Base-by-base conservation (phyloP, 257 asterid genomes). In the Solanum paucissectum region DNA sequence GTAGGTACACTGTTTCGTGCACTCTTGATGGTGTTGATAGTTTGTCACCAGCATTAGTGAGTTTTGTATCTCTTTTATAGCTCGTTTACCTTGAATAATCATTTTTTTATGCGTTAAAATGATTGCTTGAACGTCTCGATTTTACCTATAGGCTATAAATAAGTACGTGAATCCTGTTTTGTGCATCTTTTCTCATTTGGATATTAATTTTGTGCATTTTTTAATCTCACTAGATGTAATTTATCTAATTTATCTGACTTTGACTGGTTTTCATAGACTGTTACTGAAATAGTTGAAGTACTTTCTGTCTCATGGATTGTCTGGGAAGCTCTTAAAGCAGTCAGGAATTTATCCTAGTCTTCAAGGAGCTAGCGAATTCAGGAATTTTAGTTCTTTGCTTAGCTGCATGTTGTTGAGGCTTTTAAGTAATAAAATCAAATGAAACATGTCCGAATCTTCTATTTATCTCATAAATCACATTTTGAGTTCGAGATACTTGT, bases 21-120 rank as follows among this genome's bases (percentile, higher is more conserved):
- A 75, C 98, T 38, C 86, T 91, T 69, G 98, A 96, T 91, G 94
- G 98, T 62, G 93, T 93, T 84, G 93, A 92, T 52, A 90, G 89
- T 84, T 90, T 92, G 86, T 86, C 95, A 66, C 85, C 89, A 66
- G 92, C 95, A 18, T 23, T 91, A 91, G 98, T 95, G 64, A 92
- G 98, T 91, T 55, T 85, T 55, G 16, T 71, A 52, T 12, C 34
- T 44, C 62, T 44, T 34, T 42, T 77, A 25, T 42, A 44, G 85
- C 38, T 79, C 16, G 66, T 79, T 77, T 44, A 79, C 4, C 4
- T 10, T 44, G n/a, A 32, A 79, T 79, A 27, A 16, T 89, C 72
- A 46, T 16, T 81, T 11, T 86, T n/a, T 68, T 36, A 86, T 83
- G 25, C 36, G 10, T 34, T 20, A 25, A 71, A 81, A 32, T 89